Evolutionary conservation across 306 rosid genomes (phyloP).

Genomic region (Vigna reflexopilosa): DNA sequence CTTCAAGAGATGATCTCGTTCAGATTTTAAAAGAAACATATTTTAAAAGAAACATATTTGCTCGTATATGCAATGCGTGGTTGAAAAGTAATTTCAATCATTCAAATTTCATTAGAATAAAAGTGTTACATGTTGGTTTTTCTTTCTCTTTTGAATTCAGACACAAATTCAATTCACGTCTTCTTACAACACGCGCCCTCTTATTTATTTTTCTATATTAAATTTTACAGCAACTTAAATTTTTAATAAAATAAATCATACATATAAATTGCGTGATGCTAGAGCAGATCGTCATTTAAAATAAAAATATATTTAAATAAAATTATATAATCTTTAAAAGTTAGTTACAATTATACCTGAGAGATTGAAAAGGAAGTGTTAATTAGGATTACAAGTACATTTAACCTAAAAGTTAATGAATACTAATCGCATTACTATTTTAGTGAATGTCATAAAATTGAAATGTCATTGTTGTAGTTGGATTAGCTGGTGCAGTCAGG

Average conservation of each 20-base stretch:
- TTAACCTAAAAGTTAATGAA: neutral
- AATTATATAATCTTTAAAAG: neutral
- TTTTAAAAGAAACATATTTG: too few species aligned
- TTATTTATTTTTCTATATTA: too few species aligned
- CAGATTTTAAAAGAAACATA: too few species aligned
- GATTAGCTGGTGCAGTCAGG: conserved; percentile 38
- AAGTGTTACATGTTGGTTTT: neutral
- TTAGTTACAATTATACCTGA: neutral
- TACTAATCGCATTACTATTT: neutral
- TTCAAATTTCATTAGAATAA: neutral
- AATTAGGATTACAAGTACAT: neutral
- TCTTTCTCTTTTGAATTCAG: neutral
- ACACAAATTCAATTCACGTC: neutral
- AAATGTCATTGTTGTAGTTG: conserved; percentile 43
- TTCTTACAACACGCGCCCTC: too few species aligned
- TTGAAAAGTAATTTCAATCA: neutral
- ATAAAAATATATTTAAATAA: too few species aligned
- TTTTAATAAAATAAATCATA: too few species aligned
- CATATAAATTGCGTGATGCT: too few species aligned
- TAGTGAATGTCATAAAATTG: conserved; percentile 23
- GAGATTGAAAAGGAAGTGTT: neutral
- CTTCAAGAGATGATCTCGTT: too few species aligned
- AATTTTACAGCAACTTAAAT: too few species aligned
- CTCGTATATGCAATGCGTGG: too few species aligned
- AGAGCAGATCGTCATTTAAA: too few species aligned